Evolutionary conservation across 352 stramenopile species (phyloP).

Genomic region (Globisporangium splendens): DNA sequence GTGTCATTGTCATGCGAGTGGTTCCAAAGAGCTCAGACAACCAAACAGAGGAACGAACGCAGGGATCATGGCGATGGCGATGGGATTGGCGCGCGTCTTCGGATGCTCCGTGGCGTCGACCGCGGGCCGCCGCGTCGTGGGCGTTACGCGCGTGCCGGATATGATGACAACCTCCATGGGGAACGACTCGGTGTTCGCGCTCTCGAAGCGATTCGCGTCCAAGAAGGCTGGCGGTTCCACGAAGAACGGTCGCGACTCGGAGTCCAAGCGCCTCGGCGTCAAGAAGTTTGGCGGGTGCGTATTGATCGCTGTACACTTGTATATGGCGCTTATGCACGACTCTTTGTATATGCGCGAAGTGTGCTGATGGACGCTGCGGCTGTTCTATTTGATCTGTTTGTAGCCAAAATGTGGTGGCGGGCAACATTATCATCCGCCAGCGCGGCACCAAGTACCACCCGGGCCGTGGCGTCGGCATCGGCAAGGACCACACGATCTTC

Average conservation of each 20-base stretch:
- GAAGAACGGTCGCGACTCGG: constrained; percentile 97
- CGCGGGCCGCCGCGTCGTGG: constrained; percentile 21
- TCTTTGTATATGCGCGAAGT: no score
- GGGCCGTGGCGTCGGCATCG: constrained; percentile 92
- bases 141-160: constrained; percentile 11
- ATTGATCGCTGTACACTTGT: no score
- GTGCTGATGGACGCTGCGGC: not conserved
- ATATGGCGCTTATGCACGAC: no score
- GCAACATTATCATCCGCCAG: constrained; percentile 98
- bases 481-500: constrained; percentile 94
- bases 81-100: constrained; percentile 69
- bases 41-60: constrained; percentile 17
- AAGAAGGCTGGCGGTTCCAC: constrained; percentile 97
- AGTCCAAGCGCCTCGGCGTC: constrained; percentile 95
- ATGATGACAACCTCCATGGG: constrained; percentile 9
- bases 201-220: constrained; percentile 78
- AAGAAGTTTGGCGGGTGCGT: constrained; percentile 94
- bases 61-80: constrained; percentile 64
- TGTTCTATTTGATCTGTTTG: constrained; percentile 3
- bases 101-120: constrained; percentile 17
- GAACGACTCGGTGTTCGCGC: constrained; percentile 44
- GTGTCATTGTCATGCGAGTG: no score
- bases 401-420: constrained; percentile 85
- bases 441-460: constrained; percentile 95
- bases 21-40: not conserved